Base-by-base conservation (phyloP, 2,329 filamentous ascomycete genomes). In the Fusarium udum region DNA sequence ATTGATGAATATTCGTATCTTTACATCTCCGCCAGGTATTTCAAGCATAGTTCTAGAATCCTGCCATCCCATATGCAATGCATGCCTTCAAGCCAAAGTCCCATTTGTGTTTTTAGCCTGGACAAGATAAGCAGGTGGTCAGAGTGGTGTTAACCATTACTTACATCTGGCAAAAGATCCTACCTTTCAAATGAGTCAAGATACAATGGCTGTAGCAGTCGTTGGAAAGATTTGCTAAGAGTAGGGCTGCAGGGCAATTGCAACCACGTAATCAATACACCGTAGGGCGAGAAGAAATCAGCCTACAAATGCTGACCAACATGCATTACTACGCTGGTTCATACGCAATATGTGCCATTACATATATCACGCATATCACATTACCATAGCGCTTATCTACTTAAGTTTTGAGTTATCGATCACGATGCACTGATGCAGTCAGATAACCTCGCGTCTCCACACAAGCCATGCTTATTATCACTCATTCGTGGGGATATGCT, bases 381-480 rank as follows among this genome's bases (percentile, higher is more conserved):
- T 45, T 13, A 13, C 5, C 7, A 24, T 26, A 7, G 40, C 31
- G n/a, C 31, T 34, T 58, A 46, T 46, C 37, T 55, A 4, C 7
- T 55, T 31, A 7, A 31, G 11, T 5, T 40, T 20, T n/a, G 13
- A 9, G 53, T 24, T 39, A 12, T 31, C 22, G 26, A 56, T 56
- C 28, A 40, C 26, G 24, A 28, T 46, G 43, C 8, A 14, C 2
- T 14, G 26, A 46, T 36, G 34, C 40, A 48, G 18, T 12, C 5
- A 15, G n/a, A 36, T n/a, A 18, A 46, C 20, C 24, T 22, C 31
- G 6, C 6, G 18, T 26, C 14, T 0, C 18, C 12, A 26, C 43
- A 7, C 24, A 26, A 14, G 12, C 24, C 16, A 14, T 26, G 0
- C 18, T 13, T 7, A 26, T 13, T 7, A 26, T 13, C 13, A 1